These are phyloP conservation scores for Triglochin maritima DNA, from an alignment of 106 monocot species.

Conservation along the genomic window DNA sequence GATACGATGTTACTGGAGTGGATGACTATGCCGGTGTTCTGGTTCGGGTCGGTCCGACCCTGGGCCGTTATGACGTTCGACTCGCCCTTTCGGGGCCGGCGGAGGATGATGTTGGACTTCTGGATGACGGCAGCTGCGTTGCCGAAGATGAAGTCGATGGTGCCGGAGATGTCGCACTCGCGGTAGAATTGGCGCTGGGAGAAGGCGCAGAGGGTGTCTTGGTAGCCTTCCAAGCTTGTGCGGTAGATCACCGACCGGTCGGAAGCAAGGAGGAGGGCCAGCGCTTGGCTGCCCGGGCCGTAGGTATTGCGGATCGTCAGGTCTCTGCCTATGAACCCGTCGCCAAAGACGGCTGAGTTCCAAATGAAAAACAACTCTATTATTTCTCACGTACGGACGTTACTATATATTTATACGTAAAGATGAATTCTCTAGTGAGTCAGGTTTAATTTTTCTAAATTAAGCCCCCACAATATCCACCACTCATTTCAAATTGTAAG, in stretches of 20 bases:
- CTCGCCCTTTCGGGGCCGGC: slow-evolving; percentile 40
- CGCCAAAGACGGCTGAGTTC: slow-evolving; percentile 45
- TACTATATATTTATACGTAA: no score
- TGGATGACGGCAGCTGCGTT: slow-evolving; percentile 69
- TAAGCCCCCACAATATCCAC: no score
- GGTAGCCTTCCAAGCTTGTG: slow-evolving; percentile 61
- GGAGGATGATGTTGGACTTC: slow-evolving; percentile 39
- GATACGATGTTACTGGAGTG: slow-evolving; percentile 35
- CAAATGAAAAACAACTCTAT: not conserved
- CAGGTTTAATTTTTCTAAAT: no score
- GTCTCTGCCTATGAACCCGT: slow-evolving; percentile 45
- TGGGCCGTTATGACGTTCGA: slow-evolving; percentile 64
- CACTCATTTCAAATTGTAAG: no score
- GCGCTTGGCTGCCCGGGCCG: slow-evolving; percentile 56
- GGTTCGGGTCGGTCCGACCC: slow-evolving; percentile 49
- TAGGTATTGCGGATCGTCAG: slow-evolving; percentile 62
- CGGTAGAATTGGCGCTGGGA: slow-evolving; percentile 76
- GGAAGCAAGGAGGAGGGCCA: slow-evolving; percentile 60
- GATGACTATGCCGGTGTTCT: slow-evolving; percentile 81
- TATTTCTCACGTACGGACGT: no score
- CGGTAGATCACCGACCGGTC: slow-evolving; percentile 61
- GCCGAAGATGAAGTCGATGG: slow-evolving; percentile 90
- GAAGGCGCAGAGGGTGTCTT: slow-evolving; percentile 69
- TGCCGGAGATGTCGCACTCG: slow-evolving; percentile 69
- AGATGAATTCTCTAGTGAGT: no score